Conservation (phyloP, 1,284 basidiomycete genomes). For the Apiotrichum brassicae region DNA sequence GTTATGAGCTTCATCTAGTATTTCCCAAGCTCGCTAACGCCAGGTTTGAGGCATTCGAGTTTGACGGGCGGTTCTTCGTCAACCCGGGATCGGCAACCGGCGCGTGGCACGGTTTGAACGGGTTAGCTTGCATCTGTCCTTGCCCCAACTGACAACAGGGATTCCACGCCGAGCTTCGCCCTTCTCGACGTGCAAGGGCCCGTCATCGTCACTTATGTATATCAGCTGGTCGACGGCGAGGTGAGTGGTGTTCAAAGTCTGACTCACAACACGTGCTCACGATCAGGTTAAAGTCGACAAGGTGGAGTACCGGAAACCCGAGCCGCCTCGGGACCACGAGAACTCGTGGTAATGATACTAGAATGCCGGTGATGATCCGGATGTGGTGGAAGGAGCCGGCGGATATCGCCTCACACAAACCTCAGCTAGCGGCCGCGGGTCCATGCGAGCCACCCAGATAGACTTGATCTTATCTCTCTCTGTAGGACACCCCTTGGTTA, state of each 20-base stretch:
- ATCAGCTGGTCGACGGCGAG: conserved; percentile 87
- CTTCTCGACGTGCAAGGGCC: conserved; percentile 92
- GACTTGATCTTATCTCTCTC: too few relatives aligned
- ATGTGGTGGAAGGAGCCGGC: too few relatives aligned
- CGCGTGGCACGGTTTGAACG: conserved; percentile 76
- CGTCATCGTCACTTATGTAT: conserved; percentile 91
- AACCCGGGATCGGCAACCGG: conserved; percentile 95
- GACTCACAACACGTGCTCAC: too few relatives aligned
- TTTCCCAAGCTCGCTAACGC: neutral
- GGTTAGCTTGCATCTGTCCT: conserved; percentile 48
- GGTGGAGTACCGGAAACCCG: conserved; percentile 48
- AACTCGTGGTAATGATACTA: conserved; percentile 3
- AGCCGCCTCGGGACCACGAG: conserved; percentile 28
- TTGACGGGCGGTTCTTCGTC: conserved; percentile 86
- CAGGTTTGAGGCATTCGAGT: conserved; percentile 90
- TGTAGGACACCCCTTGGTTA: too few relatives aligned
- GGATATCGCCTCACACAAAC: too few relatives aligned
- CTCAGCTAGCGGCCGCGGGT: too few relatives aligned
- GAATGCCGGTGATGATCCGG: too few relatives aligned
- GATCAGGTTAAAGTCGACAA: conserved; percentile 51
- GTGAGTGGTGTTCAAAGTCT: conserved; percentile 50
- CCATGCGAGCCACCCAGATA: too few relatives aligned
- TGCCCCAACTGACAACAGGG: conserved; percentile 44
- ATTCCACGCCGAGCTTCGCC: conserved; percentile 74
- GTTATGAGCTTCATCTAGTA: conserved; percentile 32